Conservation (phyloP, 2,329 filamentous ascomycete species). For the Pyricularia grisea region DNA sequence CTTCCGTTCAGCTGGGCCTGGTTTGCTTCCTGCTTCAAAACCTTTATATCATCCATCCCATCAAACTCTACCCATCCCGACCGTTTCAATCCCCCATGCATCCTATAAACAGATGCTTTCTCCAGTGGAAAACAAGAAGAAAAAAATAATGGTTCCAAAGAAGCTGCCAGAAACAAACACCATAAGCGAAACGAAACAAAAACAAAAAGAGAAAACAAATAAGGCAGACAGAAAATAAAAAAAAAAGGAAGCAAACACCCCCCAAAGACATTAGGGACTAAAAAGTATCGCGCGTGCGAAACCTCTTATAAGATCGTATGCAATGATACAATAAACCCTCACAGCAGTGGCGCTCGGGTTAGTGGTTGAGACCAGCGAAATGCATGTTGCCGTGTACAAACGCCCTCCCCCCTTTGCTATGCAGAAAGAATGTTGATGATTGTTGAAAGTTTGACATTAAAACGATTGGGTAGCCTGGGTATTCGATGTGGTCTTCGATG, state of each 20-base stretch:
- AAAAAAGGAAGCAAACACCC: background rate
- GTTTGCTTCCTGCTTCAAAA: background rate
- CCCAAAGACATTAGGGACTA: background rate
- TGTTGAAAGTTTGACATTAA: background rate
- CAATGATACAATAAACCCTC: background rate
- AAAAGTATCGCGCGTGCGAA: background rate
- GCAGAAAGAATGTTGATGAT: constrained; percentile 7
- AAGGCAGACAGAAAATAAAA: too few relatives aligned
- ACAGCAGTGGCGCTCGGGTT: background rate
- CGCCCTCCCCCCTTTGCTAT: background rate
- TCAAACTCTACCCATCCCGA: background rate
- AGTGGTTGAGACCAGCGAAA: background rate
- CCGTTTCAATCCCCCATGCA: background rate
- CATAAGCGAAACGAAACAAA: background rate
- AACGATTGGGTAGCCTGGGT: background rate
- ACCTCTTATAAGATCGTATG: background rate
- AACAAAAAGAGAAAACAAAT: background rate
- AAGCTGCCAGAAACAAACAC: background rate
- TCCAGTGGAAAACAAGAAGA: too few relatives aligned
- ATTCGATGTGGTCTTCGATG: too few relatives aligned
- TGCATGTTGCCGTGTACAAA: background rate
- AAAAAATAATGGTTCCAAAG: background rate
- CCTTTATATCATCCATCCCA: background rate
- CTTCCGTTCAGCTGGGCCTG: background rate
- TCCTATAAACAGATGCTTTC: too few relatives aligned